Evolutionary conservation across 2,329 filamentous ascomycete species (phyloP), one percentile per base, ranked within the genome.

Genomic region (Verticillium dahliae): DNA sequence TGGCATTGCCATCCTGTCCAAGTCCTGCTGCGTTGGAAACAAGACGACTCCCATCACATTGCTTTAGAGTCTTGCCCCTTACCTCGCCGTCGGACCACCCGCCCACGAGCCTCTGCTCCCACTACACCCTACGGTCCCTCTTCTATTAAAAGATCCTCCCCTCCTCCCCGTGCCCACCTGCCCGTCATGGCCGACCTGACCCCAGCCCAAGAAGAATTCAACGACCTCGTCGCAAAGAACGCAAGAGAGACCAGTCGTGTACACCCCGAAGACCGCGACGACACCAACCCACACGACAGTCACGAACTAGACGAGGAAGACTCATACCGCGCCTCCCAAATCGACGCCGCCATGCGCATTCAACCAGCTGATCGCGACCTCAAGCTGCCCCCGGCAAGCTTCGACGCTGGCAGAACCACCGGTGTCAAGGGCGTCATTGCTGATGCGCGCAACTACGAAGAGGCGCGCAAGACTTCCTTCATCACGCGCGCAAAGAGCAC

Each of bases 401-500:
- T 89, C 69, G 85, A 90, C 72, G 85, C 79, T 60, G 87, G 89
- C 62, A 84, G 86, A 66, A 87, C 90, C 67, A 94, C 90, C 2
- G 91, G 91, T 56, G 90, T 92, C 67, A 94, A 94, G 79, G 91
- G 91, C 65, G 91, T 95, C 74, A 94, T 95, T 70, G 90, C 90
- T 68, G 91, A 95, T 72, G 91, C 91, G 41, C 83, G 90, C 69
- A 86, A 87, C 69, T 94, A 89, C 74, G 89, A 91, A 76, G 81
- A 85, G 69, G 89, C 89, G 13, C 81, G 82, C 67, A 81, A 81
- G 69, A 76, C 70, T 67, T 84, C 83, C 65, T 85, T 82, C 79
- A 78, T 78, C 68, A 79, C 75, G 70, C 79, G 78, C 60, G 81
- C 83, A 62, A 78, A 78, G 63, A 77, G 78, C 54, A 83, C 81